Evolutionary conservation across 2,329 filamentous ascomycete species (phyloP).

Genomic region (Nectriaceae sp.): DNA sequence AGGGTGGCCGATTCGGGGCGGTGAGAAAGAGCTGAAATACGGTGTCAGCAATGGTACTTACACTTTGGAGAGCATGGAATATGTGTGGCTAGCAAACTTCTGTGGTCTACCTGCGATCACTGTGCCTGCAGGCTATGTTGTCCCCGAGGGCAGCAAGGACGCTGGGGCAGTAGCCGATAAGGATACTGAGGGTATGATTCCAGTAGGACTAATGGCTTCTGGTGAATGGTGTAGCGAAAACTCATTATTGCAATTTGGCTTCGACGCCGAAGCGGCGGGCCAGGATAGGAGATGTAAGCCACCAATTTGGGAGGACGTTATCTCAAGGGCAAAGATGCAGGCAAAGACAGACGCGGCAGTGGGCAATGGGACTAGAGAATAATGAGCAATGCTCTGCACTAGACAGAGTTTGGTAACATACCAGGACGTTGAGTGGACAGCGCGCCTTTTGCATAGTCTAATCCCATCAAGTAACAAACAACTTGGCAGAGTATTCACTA

Average conservation of each 20-base stretch:
- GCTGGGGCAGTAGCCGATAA: constrained; percentile 34
- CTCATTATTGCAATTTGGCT: constrained; percentile 48
- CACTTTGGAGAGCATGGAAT: constrained; percentile 50
- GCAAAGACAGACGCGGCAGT: background rate
- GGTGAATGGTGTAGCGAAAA: constrained; percentile 57
- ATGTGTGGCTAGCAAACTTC: constrained; percentile 54
- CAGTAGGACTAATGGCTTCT: constrained; percentile 56
- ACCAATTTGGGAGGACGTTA: constrained; percentile 20
- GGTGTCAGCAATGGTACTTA: constrained; percentile 49
- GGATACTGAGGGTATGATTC: constrained; percentile 43
- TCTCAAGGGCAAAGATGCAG: constrained; percentile 11
- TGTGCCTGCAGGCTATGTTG: constrained; percentile 47
- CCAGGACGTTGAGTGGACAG: too few species aligned
- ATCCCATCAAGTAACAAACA: too few species aligned
- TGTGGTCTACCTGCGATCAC: constrained; percentile 49
- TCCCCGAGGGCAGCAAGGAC: constrained; percentile 34
- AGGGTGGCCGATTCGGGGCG: constrained; percentile 44
- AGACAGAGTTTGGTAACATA: too few species aligned
- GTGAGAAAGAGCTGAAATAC: constrained; percentile 36
- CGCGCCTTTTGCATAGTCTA: too few species aligned
- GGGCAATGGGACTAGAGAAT: too few species aligned
- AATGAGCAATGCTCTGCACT: too few species aligned
- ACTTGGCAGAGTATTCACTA: too few species aligned
- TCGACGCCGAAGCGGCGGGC: constrained; percentile 46
- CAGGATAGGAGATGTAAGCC: constrained; percentile 15